Evolutionary conservation across 1,284 basidiomycete genomes (phyloP).

Genomic region (Sporisorium graminicola): DNA sequence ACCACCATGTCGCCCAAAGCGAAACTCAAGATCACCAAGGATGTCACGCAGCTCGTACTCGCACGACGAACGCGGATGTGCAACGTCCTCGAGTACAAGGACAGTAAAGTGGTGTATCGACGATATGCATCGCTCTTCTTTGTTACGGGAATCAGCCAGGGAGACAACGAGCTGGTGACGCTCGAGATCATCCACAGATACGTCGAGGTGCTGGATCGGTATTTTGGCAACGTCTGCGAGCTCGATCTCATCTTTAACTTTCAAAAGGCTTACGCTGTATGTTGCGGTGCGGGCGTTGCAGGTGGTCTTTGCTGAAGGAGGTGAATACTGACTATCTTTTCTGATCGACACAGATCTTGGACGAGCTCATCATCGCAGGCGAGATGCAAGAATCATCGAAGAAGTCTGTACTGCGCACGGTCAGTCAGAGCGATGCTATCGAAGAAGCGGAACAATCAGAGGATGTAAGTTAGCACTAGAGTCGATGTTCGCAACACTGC

Average conservation of each 20-base stretch:
- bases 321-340: background rate
- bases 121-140: constrained; percentile 99
- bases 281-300: constrained; percentile 10
- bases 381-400: constrained; percentile 99
- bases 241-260: constrained; percentile 70
- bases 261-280: constrained; percentile 67
- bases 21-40: constrained; percentile 98
- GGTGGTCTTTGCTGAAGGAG: background rate
- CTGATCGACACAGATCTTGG: constrained; percentile 73
- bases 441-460: constrained; percentile 70
- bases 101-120: constrained; percentile 84
- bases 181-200: constrained; percentile 98
- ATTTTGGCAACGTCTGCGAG: constrained; percentile 87
- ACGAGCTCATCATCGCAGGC: constrained; percentile 97
- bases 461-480: constrained; percentile 57
- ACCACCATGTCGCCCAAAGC: constrained; percentile 91
- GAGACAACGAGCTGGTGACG: constrained; percentile 91
- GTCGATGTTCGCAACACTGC: background rate
- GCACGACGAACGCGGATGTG: constrained; percentile 97
- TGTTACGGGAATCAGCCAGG: constrained; percentile 87
- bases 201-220: constrained; percentile 97
- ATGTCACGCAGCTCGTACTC: constrained; percentile 97
- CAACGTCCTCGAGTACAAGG: constrained; percentile 98
- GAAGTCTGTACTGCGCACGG: constrained; percentile 91
- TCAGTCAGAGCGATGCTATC: constrained; percentile 72